Evolutionary conservation across 1,284 basidiomycete genomes (phyloP), one percentile per base, ranked within the genome.

Genomic region (Trichosporon coremiiforme): DNA sequence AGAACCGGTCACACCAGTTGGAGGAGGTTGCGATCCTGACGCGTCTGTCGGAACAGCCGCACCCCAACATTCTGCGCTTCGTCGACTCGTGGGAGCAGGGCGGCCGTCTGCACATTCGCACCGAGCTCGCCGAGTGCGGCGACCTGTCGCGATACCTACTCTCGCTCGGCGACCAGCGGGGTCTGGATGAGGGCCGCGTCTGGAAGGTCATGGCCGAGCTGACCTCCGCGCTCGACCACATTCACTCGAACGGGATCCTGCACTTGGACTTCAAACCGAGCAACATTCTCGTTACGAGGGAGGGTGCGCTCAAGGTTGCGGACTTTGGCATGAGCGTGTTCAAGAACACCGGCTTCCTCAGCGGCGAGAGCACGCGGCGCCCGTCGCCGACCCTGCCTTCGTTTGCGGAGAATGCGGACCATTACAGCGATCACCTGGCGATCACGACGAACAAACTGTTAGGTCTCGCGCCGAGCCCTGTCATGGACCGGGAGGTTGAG

Each of bases 181-280:
- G 88, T 73, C 87, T 99, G 70, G 94, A 95, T 75, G 96, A 99
- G 84, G 90, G 90, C n/a, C 87, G 94, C 69, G 90, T 97, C 67
- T 99, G 96, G 96, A 98, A 98, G 86, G 90, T 95, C 74, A 86
- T 96, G 71, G 90, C 89, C 47, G 96, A 98, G 83, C 87, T 98
- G 66, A 75, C 82, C 0, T 62, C 91, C 87, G 93, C 94, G 71
- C 86, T 98, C 69, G 86, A 86, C 69, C 94, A 95, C 84, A 92
- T 99, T 72, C 97, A 99, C 83, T 86, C 88, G 72, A 87, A 90
- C 57, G 90, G 90, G 69, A 90, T 98, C 68, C 90, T 98, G 64
- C 96, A 99, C 84, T 88, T 99, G 68, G 96, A 99, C 84, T 85
- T 99, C 73, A 99, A 98, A 85, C 96, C 96, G 8, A 94, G 93